Percentiles rank a stretch among this genome's conserved stretches.
Conservation (phyloP, 75 land plant species). For the Pinus taeda region DNA sequence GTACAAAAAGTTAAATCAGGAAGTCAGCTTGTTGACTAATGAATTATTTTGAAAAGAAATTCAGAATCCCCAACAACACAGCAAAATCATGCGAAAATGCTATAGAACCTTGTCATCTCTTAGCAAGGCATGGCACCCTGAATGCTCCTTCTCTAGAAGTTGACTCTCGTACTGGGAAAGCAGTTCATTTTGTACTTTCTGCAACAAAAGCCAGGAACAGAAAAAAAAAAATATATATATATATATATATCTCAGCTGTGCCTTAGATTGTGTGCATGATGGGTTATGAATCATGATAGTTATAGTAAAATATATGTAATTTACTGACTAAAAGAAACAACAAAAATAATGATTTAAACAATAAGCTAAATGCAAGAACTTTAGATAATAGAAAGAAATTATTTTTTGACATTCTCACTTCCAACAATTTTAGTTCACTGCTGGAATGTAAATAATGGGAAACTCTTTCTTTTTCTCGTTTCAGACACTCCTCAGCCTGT, state of each 20-base stretch:
- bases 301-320: background rate
- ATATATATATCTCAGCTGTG: background rate
- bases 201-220: background rate
- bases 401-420: constrained; percentile 37
- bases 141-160: constrained; percentile 93
- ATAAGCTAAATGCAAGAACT: background rate
- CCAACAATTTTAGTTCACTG: constrained; percentile 87
- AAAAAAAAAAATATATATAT: background rate
- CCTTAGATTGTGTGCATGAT: background rate
- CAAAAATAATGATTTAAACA: background rate
- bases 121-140: constrained; percentile 87
- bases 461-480: constrained; percentile 85
- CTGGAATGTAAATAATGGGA: constrained; percentile 85
- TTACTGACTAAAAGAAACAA: background rate
- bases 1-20: background rate
- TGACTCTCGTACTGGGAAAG: constrained; percentile 26
- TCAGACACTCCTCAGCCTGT: constrained; percentile 95
- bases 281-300: background rate
- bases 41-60: background rate
- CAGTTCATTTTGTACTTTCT: constrained; percentile 94
- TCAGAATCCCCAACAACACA: background rate
- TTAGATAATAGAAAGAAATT: background rate
- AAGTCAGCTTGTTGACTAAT: background rate
- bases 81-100: background rate
- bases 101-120: constrained; percentile 87